These are phyloP conservation scores for Biscogniauxia marginata DNA, from an alignment of 2,329 filamentous ascomycete genomes.

Conservation along the genomic window DNA sequence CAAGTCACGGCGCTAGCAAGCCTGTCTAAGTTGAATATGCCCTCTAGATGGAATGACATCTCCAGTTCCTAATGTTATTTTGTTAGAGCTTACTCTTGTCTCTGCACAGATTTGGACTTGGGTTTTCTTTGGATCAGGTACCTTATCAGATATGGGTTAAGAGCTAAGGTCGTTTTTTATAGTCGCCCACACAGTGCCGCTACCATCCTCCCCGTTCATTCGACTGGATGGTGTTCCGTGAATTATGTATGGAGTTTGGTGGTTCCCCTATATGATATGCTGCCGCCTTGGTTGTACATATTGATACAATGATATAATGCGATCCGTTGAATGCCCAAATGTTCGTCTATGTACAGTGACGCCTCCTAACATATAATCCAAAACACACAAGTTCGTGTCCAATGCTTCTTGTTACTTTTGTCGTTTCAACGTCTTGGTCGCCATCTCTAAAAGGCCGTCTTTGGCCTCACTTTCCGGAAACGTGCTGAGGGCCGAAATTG, in stretches of 20 bases:
- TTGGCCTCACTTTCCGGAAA: constrained; percentile 97
- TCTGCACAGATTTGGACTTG: constrained; percentile 26
- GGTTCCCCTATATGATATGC: constrained; percentile 19
- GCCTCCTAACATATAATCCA: neutral
- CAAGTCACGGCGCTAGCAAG: constrained; percentile 32
- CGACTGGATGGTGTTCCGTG: neutral
- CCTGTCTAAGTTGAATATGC: neutral
- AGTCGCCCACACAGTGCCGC: neutral
- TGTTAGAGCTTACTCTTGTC: constrained; percentile 31
- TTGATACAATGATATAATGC: constrained; percentile 11
- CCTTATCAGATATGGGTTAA: neutral
- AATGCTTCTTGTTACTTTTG: constrained; percentile 61
- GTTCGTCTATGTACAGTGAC: constrained; percentile 8
- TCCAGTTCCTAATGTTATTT: constrained; percentile 4
- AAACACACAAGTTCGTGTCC: constrained; percentile 6
- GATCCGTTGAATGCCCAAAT: neutral
- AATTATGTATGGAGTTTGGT: constrained; percentile 18
- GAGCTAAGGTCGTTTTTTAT: neutral
- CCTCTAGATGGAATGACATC: too few relatives aligned
- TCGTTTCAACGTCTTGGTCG: constrained; percentile 83
- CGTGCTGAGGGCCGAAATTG: constrained; percentile 74
- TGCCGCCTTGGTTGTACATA: constrained; percentile 18
- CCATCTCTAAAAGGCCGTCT: constrained; percentile 88
- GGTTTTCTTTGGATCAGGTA: neutral
- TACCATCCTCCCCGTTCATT: neutral